phyloP scores from a whole-genome alignment of 305 asterid species.

The Monarda citriodora region DNA sequence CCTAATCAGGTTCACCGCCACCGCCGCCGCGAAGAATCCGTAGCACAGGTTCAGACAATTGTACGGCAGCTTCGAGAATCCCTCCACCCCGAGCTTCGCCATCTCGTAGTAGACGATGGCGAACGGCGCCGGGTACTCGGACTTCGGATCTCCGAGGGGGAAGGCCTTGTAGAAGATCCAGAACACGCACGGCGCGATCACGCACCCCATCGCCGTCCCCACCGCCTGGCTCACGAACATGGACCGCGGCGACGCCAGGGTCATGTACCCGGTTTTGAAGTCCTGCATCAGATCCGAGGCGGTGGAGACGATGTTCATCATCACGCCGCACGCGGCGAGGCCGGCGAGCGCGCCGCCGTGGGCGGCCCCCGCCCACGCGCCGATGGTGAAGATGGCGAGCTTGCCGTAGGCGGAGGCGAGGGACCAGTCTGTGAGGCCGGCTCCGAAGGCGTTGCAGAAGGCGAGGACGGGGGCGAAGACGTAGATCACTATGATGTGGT shows the following conservation, averaged over 20 bases:
- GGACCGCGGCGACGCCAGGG: constrained; percentile 58
- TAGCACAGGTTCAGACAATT: constrained; percentile 46
- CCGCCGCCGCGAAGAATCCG: constrained; percentile 45
- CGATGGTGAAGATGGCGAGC: constrained; percentile 50
- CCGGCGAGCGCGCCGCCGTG: constrained; percentile 60
- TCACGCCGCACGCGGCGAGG: constrained; percentile 58
- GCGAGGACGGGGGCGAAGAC: constrained; percentile 50
- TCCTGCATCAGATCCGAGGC: constrained; percentile 72
- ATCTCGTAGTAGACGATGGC: constrained; percentile 45
- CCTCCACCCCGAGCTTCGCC: constrained; percentile 59
- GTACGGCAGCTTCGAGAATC: constrained; percentile 51
- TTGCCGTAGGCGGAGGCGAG: constrained; percentile 62
- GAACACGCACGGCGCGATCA: constrained; percentile 50
- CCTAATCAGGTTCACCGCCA: constrained; percentile 32
- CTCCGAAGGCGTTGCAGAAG: constrained; percentile 63
- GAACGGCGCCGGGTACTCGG: constrained; percentile 50
- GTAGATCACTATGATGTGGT: constrained; percentile 41
- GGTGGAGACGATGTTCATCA: constrained; percentile 67
- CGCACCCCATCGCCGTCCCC: constrained; percentile 64
- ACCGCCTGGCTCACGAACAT: constrained; percentile 69
- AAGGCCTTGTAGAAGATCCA: constrained; percentile 57
- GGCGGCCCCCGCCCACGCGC: constrained; percentile 60
- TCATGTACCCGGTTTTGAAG: constrained; percentile 65
- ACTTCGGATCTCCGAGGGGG: constrained; percentile 35
- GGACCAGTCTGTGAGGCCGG: constrained; percentile 69